These are phyloP conservation scores for Starmerella kuoi DNA, from an alignment of 805 yeast genomes.

Conservation along the genomic window DNA sequence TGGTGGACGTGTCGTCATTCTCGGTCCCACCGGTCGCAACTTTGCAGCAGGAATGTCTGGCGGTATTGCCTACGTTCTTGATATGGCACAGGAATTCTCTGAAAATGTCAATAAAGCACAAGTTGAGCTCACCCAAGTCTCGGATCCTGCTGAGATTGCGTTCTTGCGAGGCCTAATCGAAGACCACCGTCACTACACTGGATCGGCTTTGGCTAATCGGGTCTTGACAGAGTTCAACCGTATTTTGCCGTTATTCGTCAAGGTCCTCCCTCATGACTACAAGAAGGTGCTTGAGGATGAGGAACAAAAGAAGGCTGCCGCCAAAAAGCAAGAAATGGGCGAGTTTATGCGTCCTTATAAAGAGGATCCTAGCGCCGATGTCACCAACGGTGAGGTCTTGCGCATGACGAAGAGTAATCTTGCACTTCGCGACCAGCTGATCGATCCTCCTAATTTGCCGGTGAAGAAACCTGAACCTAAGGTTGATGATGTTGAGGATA, in stretches of 20 bases:
- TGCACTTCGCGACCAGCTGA: slow-evolving; percentile 17
- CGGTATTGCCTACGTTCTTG: slow-evolving; percentile 94
- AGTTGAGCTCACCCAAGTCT: slow-evolving; percentile 63
- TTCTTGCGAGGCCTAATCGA: slow-evolving; percentile 85
- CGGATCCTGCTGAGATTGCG: slow-evolving; percentile 87
- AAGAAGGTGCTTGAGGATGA: slow-evolving; percentile 77
- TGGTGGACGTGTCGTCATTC: slow-evolving; percentile 92
- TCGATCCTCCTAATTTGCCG: neutral
- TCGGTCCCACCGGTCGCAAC: slow-evolving; percentile 84
- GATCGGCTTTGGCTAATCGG: slow-evolving; percentile 76
- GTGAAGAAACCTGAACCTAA: slow-evolving; percentile 50
- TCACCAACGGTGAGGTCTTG: slow-evolving; percentile 79
- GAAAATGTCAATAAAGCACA: slow-evolving; percentile 68
- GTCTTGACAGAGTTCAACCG: slow-evolving; percentile 80
- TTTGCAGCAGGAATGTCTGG: slow-evolving; percentile 98
- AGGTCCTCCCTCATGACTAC: slow-evolving; percentile 86
- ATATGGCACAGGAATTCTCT: slow-evolving; percentile 83
- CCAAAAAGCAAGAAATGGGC: slow-evolving; percentile 46
- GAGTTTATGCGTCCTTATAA: slow-evolving; percentile 51
- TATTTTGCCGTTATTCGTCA: slow-evolving; percentile 76
- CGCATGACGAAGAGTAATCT: slow-evolving; percentile 26
- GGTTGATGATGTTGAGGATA: slow-evolving; percentile 80
- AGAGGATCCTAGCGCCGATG: slow-evolving; percentile 76
- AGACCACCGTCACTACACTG: slow-evolving; percentile 91
- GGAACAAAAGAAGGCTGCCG: slow-evolving; percentile 48